phyloP scores from a whole-genome alignment of 2,329 filamentous ascomycete genomes.

The Fusarium sp. region DNA sequence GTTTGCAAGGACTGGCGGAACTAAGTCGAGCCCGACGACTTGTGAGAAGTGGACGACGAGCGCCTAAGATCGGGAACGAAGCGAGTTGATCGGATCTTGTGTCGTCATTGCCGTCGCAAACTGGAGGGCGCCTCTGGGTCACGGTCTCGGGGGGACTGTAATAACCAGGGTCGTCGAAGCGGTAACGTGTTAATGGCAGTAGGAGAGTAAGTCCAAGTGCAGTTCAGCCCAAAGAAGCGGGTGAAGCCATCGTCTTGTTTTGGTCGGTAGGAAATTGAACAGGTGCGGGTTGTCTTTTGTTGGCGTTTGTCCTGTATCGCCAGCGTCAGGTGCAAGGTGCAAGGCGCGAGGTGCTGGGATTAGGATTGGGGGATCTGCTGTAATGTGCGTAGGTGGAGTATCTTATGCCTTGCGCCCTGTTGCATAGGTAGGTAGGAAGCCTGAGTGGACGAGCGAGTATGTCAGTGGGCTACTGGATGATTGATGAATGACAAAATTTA shows the following conservation, averaged over 20 bases:
- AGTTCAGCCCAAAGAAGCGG: constrained; percentile 20
- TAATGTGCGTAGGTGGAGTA: constrained; percentile 33
- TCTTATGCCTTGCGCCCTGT: constrained; percentile 10
- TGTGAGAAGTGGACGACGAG: constrained; percentile 9
- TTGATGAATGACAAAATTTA: constrained; percentile 28
- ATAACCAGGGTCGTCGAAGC: constrained; percentile 14
- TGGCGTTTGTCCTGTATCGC: constrained; percentile 9
- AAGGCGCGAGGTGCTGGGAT: too few species aligned
- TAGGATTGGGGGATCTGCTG: constrained; percentile 35
- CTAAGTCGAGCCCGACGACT: background rate
- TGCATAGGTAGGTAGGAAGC: background rate
- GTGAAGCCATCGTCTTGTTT: constrained; percentile 30
- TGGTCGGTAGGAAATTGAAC: constrained; percentile 3
- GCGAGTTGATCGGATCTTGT: constrained; percentile 18
- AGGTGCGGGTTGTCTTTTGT: constrained; percentile 13
- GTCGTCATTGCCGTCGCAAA: constrained; percentile 42
- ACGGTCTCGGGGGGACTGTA: constrained; percentile 3
- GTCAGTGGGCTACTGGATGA: constrained; percentile 6
- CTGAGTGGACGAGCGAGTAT: background rate
- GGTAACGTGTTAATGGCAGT: constrained; percentile 14
- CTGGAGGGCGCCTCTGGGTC: constrained; percentile 10
- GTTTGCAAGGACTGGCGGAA: background rate
- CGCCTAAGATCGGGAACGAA: constrained; percentile 24
- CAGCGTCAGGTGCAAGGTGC: constrained; percentile 12
- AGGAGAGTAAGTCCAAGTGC: background rate